Base-by-base conservation (phyloP, 2,329 filamentous ascomycete genomes). In the Nemania sp. region DNA sequence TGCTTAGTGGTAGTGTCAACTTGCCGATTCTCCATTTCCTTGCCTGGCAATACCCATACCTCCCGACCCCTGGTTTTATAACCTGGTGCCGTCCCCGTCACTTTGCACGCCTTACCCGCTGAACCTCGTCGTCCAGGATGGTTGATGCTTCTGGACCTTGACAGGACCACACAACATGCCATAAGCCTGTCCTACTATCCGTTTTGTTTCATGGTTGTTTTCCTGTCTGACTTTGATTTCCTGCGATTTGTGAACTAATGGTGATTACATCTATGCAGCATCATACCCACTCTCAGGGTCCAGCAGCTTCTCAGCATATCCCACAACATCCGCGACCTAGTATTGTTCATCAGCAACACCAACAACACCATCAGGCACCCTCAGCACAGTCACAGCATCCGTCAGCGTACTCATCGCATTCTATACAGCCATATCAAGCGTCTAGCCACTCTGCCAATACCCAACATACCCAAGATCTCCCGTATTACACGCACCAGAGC, bases 401-500 rank as follows among this genome's bases (percentile, higher is more conserved):
- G 43, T 80, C 82, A 62, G 80, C 83, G 57, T 91, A 91, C 75
- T 81, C 86, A 61, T 83, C 85, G 56, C 83, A 90, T 75, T 80
- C 84, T 20, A 74, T 80, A 61, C 77, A 87, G 65, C 80, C 83
- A 64, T 94, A 94, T 73, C 83, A 87, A 60, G 81, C 85, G 60
- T 78, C 84, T 52, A 79, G 80, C 61, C 85, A 86, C 70, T 78
- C 81, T 20, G 76, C 80, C 53, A 82, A 77, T 67, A 80, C 80
- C 39, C 86, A 86, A 67, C 79, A 80, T 67, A 74, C 81, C 44
- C 83, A 85, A 67, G 89, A 95, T 64, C 75, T 89, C 47, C 80
- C 85, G 65, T 96, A 93, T 73, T 85, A 88, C 68, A 83, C 88
- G 54, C 89, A 94, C 69, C 83, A 89, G 60, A 90, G 86, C 70